Evolutionary conservation across 2,329 filamentous ascomycete species (phyloP).

Genomic region (Fusarium pseudocircinatum): DNA sequence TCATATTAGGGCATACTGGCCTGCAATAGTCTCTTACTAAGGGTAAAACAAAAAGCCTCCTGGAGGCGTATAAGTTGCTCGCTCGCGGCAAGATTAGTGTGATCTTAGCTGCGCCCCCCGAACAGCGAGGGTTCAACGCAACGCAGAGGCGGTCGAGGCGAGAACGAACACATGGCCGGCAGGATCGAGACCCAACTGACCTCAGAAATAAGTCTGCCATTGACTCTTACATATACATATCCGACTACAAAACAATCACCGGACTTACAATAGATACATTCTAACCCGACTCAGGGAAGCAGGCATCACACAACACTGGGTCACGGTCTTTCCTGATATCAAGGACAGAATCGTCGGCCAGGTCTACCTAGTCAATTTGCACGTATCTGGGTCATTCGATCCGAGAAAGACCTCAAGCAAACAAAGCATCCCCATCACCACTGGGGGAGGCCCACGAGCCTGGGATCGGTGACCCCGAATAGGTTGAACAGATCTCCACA

Average conservation of each 20-base stretch:
- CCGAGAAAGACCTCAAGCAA: background rate
- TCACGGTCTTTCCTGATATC: background rate
- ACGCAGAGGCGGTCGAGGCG: no score
- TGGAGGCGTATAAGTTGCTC: no score
- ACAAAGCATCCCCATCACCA: background rate
- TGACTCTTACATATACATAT: no score
- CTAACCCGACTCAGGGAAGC: background rate
- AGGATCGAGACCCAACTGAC: no score
- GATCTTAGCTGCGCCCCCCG: no score
- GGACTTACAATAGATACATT: background rate
- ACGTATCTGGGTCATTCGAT: background rate
- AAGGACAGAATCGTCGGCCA: background rate
- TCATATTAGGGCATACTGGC: no score
- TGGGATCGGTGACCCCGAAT: background rate
- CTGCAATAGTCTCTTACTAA: no score
- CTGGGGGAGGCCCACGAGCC: background rate
- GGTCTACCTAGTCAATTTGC: background rate
- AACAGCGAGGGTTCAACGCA: no score
- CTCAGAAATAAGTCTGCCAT: no score
- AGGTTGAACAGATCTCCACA: rapidly evolving
- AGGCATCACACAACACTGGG: background rate
- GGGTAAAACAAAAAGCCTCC: no score
- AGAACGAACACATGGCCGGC: no score
- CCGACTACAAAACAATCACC: background rate
- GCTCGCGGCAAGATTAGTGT: no score